A percentile compares a stretch with the other conserved stretches of the same genome.
These are phyloP conservation scores for Hypoxylon cercidicola DNA, from an alignment of 495 filamentous ascomycete genomes.

Conservation along the genomic window DNA sequence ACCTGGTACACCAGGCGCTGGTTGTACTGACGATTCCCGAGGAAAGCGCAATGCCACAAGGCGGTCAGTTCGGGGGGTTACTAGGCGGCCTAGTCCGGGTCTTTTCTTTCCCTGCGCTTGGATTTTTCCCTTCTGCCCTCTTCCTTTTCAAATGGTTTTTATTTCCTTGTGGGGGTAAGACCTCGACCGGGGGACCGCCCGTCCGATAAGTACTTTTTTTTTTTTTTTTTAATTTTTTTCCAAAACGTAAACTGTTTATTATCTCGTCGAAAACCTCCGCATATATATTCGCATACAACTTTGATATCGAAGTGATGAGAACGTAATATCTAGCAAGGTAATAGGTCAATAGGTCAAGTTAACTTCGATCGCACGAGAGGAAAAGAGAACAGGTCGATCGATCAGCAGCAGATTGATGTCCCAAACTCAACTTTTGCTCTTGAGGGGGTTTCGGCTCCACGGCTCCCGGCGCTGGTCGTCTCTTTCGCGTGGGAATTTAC, in stretches of 20 bases:
- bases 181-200: slow-evolving; percentile 32
- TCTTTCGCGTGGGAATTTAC: slow-evolving; percentile 42
- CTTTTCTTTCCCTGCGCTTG: slow-evolving; percentile 18
- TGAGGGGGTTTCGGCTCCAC: slow-evolving; percentile 39
- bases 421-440: slow-evolving; percentile 29
- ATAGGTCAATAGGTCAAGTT: neutral
- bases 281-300: too few relatives aligned
- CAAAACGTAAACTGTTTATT: too few relatives aligned
- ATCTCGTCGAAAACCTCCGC: too few relatives aligned
- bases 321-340: neutral
- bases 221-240: slow-evolving; percentile 3
- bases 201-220: slow-evolving; percentile 15
- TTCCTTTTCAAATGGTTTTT: slow-evolving; percentile 18
- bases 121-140: slow-evolving; percentile 14
- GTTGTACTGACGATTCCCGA: slow-evolving; percentile 43
- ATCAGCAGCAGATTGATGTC: slow-evolving; percentile 31
- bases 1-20: slow-evolving; percentile 1
- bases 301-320: neutral
- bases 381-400: slow-evolving; percentile 9
- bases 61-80: slow-evolving; percentile 43
- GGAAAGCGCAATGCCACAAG: slow-evolving; percentile 41
- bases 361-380: neutral
- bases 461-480: slow-evolving; percentile 44
- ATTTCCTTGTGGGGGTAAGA: slow-evolving; percentile 34
- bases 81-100: slow-evolving; percentile 40